Conservation (phyloP, 495 filamentous ascomycete species). For the Talaromyces ruber region DNA sequence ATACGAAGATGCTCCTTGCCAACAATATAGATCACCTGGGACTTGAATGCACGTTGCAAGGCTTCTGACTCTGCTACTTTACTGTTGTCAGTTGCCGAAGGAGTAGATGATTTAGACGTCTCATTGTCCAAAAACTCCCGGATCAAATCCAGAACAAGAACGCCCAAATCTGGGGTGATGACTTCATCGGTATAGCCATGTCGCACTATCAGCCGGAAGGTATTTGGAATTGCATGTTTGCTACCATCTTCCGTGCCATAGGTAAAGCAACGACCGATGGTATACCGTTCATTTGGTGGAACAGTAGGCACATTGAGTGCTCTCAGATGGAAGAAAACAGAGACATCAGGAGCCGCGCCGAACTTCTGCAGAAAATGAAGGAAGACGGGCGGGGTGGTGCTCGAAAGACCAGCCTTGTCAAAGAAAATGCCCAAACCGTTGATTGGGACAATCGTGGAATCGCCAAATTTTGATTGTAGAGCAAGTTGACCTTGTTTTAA, state of each 20-base stretch:
- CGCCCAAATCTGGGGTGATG: slow-evolving; percentile 51
- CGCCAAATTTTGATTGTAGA: slow-evolving; percentile 34
- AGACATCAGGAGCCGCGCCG: slow-evolving; percentile 44
- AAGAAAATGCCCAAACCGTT: slow-evolving; percentile 57
- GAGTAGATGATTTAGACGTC: slow-evolving; percentile 10
- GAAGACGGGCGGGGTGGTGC: slow-evolving; percentile 48
- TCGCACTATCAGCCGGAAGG: slow-evolving; percentile 57
- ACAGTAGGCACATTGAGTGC: slow-evolving; percentile 37
- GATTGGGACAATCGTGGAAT: slow-evolving; percentile 31
- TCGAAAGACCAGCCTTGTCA: slow-evolving; percentile 47
- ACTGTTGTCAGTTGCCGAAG: slow-evolving; percentile 1
- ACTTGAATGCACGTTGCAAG: slow-evolving; percentile 49
- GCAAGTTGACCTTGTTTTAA: slow-evolving; percentile 18
- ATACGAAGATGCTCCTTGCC: slow-evolving; percentile 67
- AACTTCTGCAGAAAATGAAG: slow-evolving; percentile 59
- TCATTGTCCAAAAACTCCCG: slow-evolving; percentile 38
- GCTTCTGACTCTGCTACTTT: slow-evolving; percentile 14
- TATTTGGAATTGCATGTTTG: slow-evolving; percentile 38
- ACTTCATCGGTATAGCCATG: slow-evolving; percentile 66
- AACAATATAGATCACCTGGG: slow-evolving; percentile 58
- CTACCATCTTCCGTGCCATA: neutral
- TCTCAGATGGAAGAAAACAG: slow-evolving; percentile 56
- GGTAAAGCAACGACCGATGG: slow-evolving; percentile 28
- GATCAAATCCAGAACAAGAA: slow-evolving; percentile 51
- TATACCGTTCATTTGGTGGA: slow-evolving; percentile 37